A percentile compares a stretch with the other conserved stretches of the same genome.
Evolutionary conservation across 108 stramenopile species (phyloP).

Genomic region (Cyclotella choctawhatcheeana): DNA sequence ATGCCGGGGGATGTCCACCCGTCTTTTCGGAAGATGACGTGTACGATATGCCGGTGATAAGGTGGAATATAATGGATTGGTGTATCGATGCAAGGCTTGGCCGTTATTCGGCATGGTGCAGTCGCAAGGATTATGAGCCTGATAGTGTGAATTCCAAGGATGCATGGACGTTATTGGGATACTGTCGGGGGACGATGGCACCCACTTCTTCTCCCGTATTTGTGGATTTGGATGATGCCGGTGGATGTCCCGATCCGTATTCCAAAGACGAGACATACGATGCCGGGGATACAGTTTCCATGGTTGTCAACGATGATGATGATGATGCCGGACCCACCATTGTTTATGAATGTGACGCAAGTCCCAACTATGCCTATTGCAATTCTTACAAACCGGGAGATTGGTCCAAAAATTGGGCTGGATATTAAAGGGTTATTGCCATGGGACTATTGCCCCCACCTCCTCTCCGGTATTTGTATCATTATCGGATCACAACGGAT

Average conservation of each 20-base stretch:
- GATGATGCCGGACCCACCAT: not conserved
- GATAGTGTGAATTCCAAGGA: not conserved
- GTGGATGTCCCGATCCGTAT: not conserved
- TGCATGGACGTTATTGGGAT: constrained; percentile 4
- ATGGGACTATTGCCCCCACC: constrained; percentile 22
- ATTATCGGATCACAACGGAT: constrained; percentile 14
- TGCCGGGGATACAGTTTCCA: not conserved
- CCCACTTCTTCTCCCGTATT: not conserved
- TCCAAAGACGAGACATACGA: not conserved
- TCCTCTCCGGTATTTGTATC: not conserved
- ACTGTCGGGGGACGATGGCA: constrained; percentile 1
- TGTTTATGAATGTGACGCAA: not conserved
- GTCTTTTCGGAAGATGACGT: not conserved
- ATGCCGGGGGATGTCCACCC: constrained; percentile 5
- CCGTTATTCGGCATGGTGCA: constrained; percentile 10
- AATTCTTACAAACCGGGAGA: not conserved
- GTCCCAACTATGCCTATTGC: not conserved
- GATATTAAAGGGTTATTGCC: not conserved
- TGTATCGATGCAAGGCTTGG: constrained; percentile 6
- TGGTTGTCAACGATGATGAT: not conserved
- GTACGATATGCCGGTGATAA: constrained; percentile 12
- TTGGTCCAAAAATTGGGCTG: not conserved
- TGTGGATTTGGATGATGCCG: not conserved
- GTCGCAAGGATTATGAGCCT: constrained; percentile 3
- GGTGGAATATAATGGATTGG: not conserved